phyloP scores from a whole-genome alignment of 257 asterid species.

The Cynanchum wilfordii region DNA sequence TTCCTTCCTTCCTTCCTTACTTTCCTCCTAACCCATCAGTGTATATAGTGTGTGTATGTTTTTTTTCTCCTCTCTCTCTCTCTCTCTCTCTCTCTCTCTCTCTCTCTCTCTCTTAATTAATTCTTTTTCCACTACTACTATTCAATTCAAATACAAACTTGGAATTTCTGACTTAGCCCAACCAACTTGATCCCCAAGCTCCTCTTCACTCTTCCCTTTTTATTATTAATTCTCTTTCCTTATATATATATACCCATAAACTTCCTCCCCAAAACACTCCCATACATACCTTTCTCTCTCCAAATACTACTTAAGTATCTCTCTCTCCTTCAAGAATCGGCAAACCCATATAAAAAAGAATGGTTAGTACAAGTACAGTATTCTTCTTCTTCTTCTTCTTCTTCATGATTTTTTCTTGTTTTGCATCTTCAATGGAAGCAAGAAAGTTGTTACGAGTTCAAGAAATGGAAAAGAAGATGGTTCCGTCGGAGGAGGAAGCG shows the following conservation, averaged over 20 bases:
- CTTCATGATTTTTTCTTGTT: slow-evolving; percentile 13
- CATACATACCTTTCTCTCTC: neutral
- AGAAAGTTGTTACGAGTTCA: slow-evolving; percentile 33
- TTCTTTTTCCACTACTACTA: neutral
- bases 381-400: slow-evolving; percentile 18
- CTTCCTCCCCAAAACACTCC: neutral
- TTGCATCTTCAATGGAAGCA: slow-evolving; percentile 22
- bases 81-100: neutral
- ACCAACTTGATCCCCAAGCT: slow-evolving; percentile 31
- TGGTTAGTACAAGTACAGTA: slow-evolving; percentile 23
- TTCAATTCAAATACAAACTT: slow-evolving; percentile 5
- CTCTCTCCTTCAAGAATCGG: neutral
- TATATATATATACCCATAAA: neutral
- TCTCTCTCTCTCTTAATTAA: neutral
- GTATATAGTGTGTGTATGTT: too few relatives aligned
- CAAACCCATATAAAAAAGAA: neutral
- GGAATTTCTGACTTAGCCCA: slow-evolving; percentile 28
- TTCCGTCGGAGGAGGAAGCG: slow-evolving; percentile 5
- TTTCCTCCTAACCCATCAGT: neutral
- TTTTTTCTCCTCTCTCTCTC: neutral
- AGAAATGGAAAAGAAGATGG: slow-evolving; percentile 5
- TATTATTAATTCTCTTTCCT: neutral
- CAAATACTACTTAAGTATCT: neutral
- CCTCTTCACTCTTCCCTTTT: slow-evolving; percentile 18
- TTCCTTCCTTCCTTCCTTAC: too few relatives aligned